Base-by-base conservation (phyloP, 2,329 filamentous ascomycete genomes). In the Curvularia sp. region DNA sequence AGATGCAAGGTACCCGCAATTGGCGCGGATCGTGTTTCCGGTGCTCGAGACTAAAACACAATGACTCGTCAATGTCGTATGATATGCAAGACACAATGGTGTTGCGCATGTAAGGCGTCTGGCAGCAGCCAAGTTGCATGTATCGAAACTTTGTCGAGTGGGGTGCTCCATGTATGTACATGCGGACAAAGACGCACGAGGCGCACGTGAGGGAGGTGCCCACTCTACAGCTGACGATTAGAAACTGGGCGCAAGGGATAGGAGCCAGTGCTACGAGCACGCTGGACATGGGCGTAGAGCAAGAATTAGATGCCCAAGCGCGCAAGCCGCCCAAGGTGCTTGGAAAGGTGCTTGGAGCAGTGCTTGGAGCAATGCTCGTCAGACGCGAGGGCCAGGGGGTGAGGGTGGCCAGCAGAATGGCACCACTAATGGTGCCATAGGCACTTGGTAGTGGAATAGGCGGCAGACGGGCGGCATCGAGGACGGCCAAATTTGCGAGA, bases 1-100 rank as follows among this genome's bases (percentile, higher is more conserved):
- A 43, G 32, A 39, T 58, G 55, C 43, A 48, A 53, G 54, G 55
- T 58, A 58, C 55, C 46, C 46, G 51, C 42, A 43, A 58, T 55
- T 46, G 51, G 43, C 45, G n/a, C 51, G 46, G 51, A 15, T 36
- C n/a, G 12, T 21, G 25, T 32, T 55, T 21, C 51, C 51, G 52
- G 18, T 15, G 27, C 50, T 23, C 23, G 18, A 38, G 43, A 32
- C 46, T 41, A 32, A 30, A 30, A 25, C 5, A 18, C 30, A n/a
- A 38, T 19, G 46, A 49, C 21, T 49, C 21, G 55, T 10, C 38
- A 41, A 13, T 34, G 7, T 19, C 7, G 46, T 30, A 43, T 38
- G 39, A 55, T 25, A 10, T 53, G 41, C 19, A 30, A 9, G 36
- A 27, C 49, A 27, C 21, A 50, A 15, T n/a, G 21, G 45, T 34